Percentiles rank a stretch among this genome's conserved stretches.
phyloP scores from a whole-genome alignment of 2,329 filamentous ascomycete genomes.

The Shiraia sp. region DNA sequence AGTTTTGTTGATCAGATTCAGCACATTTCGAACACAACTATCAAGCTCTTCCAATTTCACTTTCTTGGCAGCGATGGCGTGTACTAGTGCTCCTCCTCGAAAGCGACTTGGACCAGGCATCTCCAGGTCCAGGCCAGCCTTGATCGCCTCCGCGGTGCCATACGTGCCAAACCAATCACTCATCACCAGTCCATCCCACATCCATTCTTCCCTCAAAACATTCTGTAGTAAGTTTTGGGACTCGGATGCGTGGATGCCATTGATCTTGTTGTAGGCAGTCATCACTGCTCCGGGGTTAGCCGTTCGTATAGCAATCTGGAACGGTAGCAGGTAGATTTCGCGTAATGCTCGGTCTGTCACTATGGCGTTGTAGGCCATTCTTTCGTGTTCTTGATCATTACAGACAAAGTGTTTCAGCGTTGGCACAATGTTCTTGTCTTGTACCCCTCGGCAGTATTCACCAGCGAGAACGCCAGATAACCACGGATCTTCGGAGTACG shows the following conservation, averaged over 20 bases:
- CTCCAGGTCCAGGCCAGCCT: constrained; percentile 30
- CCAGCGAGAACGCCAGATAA: constrained; percentile 10
- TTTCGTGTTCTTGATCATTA: constrained; percentile 68
- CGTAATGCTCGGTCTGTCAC: constrained; percentile 64
- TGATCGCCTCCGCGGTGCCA: constrained; percentile 14
- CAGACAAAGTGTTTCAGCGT: constrained; percentile 66
- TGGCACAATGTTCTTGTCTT: constrained; percentile 44
- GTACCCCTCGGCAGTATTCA: constrained; percentile 42
- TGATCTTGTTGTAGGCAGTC: constrained; percentile 47
- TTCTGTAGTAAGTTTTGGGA: constrained; percentile 51
- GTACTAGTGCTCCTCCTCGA: background rate
- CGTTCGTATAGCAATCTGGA: constrained; percentile 43
- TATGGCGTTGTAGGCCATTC: constrained; percentile 61
- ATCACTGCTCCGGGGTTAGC: constrained; percentile 58
- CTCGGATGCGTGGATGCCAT: constrained; percentile 11
- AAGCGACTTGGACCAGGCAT: constrained; percentile 29
- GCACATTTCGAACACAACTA: constrained; percentile 11
- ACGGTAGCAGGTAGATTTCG: constrained; percentile 50
- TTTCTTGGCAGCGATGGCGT: constrained; percentile 44
- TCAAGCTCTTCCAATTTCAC: constrained; percentile 51
- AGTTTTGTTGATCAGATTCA: constrained; percentile 66
- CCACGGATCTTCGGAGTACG: constrained; percentile 14
- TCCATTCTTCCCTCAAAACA: constrained; percentile 49
- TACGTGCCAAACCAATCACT: constrained; percentile 30
- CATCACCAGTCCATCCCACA: constrained; percentile 48